Base-by-base conservation (phyloP, 2,329 filamentous ascomycete genomes). In the Phialemoniopsis sp. region DNA sequence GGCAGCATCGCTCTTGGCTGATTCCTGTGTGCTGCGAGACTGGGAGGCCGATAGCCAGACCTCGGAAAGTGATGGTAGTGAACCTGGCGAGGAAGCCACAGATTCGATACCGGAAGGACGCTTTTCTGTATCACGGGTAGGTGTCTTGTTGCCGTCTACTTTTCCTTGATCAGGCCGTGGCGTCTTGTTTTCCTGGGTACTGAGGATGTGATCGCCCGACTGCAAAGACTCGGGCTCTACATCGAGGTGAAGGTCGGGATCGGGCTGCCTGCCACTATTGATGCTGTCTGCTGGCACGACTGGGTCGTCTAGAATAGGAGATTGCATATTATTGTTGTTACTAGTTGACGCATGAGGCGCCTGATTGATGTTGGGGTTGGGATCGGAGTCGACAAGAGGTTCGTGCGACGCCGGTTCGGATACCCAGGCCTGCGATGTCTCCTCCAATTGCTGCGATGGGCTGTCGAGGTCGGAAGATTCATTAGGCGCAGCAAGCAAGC, bases 191-290 rank as follows among this genome's bases (percentile, higher is more conserved):
- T 31, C 14, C 41, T 29, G 10, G 37, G 34, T 8, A 28, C 36
- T 26, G 21, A 26, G 21, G 6, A 26, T 26, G 10, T 6, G 21
- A 10, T 10, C 21, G 10, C 6, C 28, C 9, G 28, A 37, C 10
- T 53, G 49, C 1, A 58, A 47, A 1, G 59, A 55, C 4, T 61
- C 52, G 14, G 47, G 43, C 30, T 60, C 59, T 30, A 58, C 52
- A 29, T 64, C 60, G 13, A 60, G 51, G 46, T 57, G 55, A 37
- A 64, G 62, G 12, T 61, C 53, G 5, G 63, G 66, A 40, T 74
- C 70, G 4, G 67, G 66, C 41, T 78, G 76, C 13, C 71, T 65
- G 17, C 73, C 74, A 49, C 67, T 76, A 43, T 34, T 61, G 46
- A 63, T 53, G 47, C 66, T 76, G 42, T 60, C 62, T 8, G 53